A percentile compares a stretch with the other conserved stretches of the same genome.
These are phyloP conservation scores for Talaromyces piceae DNA, from an alignment of 2,329 filamentous ascomycete genomes.

Conservation along the genomic window DNA sequence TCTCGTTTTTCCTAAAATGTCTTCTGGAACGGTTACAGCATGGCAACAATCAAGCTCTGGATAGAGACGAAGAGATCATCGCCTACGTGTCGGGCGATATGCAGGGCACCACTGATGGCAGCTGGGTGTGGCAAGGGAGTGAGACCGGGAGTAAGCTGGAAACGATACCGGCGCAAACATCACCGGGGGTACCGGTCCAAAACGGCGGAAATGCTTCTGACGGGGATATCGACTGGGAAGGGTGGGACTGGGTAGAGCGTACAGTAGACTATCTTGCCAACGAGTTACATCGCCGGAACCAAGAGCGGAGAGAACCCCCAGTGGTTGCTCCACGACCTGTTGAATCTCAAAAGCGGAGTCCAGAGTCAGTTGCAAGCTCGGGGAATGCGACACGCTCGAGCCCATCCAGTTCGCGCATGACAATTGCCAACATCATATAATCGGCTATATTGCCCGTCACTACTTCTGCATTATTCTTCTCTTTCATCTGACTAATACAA, in stretches of 20 bases:
- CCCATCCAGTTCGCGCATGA: slow-evolving; percentile 37
- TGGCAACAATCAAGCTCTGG: slow-evolving; percentile 35
- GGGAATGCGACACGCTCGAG: slow-evolving; percentile 15
- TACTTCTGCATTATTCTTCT: not conserved
- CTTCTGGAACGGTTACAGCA: slow-evolving; percentile 52
- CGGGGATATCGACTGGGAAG: slow-evolving; percentile 56
- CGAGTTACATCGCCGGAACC: slow-evolving; percentile 25
- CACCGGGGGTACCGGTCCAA: slow-evolving; percentile 34
- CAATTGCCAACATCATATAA: slow-evolving; percentile 40
- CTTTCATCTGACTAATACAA: not conserved
- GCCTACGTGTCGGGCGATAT: slow-evolving; percentile 81
- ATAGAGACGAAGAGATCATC: slow-evolving; percentile 77
- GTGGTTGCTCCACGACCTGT: slow-evolving; percentile 1
- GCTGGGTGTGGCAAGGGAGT: slow-evolving; percentile 73
- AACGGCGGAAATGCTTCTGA: slow-evolving; percentile 44
- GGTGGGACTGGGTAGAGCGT: slow-evolving; percentile 68
- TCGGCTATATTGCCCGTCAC: no score
- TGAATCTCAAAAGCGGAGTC: slow-evolving; percentile 16
- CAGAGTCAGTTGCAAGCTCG: slow-evolving; percentile 17
- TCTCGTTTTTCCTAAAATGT: slow-evolving; percentile 70
- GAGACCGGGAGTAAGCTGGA: slow-evolving; percentile 41
- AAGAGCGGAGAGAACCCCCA: slow-evolving; percentile 11
- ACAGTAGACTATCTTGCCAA: slow-evolving; percentile 50
- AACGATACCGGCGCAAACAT: slow-evolving; percentile 17
- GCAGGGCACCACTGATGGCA: slow-evolving; percentile 67